Conservation (phyloP, 1,139 yeast species). For the Suhomyces coccinellae region DNA sequence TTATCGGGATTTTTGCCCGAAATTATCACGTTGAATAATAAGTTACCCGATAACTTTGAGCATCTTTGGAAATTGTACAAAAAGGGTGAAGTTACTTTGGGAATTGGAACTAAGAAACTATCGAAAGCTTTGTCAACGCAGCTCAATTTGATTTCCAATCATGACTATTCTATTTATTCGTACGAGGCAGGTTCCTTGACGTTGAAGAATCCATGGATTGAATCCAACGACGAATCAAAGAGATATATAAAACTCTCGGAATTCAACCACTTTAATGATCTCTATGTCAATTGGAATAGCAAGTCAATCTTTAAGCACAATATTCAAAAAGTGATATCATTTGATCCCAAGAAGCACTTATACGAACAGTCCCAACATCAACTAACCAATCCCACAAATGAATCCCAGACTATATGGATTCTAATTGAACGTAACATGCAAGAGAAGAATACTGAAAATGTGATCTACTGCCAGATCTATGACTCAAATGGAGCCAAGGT, state of each 20-base stretch:
- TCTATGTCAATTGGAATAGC: conserved; percentile 73
- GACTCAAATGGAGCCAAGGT: conserved; percentile 36
- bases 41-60: conserved; percentile 24
- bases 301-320: conserved; percentile 28
- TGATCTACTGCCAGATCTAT: conserved; percentile 33
- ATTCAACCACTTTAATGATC: conserved; percentile 50
- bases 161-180: conserved; percentile 61
- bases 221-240: conserved; percentile 14
- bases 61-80: conserved; percentile 36
- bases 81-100: conserved; percentile 46
- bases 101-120: conserved; percentile 67
- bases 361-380: conserved; percentile 51
- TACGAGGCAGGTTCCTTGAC: conserved; percentile 17
- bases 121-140: conserved; percentile 37
- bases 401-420: conserved; percentile 45
- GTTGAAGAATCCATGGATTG: conserved; percentile 60
- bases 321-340: conserved; percentile 36
- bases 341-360: conserved; percentile 20
- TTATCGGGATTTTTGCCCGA: conserved; percentile 79
- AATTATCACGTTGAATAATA: conserved; percentile 35
- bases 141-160: conserved; percentile 53
- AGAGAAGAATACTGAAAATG: conserved; percentile 18
- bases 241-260: conserved; percentile 27
- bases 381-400: conserved; percentile 34
- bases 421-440: conserved; percentile 46